Conservation (phyloP, 1,284 basidiomycete genomes). For the Mycena sp. region DNA sequence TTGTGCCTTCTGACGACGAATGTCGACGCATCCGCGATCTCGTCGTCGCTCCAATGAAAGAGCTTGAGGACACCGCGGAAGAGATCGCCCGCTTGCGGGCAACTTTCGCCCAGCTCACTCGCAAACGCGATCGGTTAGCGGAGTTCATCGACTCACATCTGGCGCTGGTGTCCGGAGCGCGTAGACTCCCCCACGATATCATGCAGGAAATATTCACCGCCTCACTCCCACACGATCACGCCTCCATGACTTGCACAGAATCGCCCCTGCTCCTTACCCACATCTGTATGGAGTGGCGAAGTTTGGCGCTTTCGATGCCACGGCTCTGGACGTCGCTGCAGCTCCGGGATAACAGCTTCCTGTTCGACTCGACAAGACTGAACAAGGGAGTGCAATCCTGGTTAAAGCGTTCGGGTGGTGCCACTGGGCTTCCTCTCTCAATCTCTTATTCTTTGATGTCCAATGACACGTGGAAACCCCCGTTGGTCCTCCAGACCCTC, state of each 20-base stretch:
- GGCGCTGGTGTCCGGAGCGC: not conserved
- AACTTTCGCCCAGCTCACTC: not conserved
- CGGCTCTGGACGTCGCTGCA: conserved; percentile 8
- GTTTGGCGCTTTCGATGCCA: conserved; percentile 6
- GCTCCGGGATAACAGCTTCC: too few relatives aligned
- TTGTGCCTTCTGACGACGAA: not conserved
- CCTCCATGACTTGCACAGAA: conserved; percentile 15
- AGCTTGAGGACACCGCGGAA: not conserved
- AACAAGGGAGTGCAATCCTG: not conserved
- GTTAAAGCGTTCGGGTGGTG: not conserved
- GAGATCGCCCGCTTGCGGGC: not conserved
- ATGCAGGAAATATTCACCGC: conserved; percentile 26
- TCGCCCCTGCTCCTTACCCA: conserved; percentile 23
- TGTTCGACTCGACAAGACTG: not conserved
- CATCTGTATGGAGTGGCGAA: conserved; percentile 24
- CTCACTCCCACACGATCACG: conserved; percentile 23
- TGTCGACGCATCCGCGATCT: not conserved
- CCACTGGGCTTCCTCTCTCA: not conserved
- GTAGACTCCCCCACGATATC: conserved; percentile 25
- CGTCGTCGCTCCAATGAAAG: not conserved
- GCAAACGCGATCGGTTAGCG: not conserved
- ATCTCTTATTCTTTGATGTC: not conserved
- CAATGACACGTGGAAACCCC: not conserved
- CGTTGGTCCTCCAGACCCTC: not conserved
- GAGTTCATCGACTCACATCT: conserved; percentile 8